Conservation (phyloP, 768 basidiomycete species). For the Boletellus sp. region DNA sequence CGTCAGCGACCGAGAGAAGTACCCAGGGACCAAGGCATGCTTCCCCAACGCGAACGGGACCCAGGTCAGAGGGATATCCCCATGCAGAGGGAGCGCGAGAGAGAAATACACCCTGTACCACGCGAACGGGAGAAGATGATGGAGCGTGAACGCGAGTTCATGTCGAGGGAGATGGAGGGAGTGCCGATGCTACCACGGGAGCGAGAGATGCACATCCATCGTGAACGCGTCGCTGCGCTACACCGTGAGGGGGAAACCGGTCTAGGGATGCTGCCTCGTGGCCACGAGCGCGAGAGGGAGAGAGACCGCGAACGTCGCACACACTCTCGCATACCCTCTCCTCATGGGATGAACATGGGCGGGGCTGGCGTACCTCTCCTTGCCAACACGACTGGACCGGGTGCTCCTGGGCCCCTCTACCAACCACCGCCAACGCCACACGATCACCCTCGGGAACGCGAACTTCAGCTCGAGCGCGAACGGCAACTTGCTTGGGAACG, state of each 20-base stretch:
- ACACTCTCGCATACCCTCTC: slow-evolving; percentile 26
- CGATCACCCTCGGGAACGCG: slow-evolving; percentile 26
- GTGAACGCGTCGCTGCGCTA: slow-evolving; percentile 20
- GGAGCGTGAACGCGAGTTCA: slow-evolving; percentile 22
- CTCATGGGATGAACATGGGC: slow-evolving; percentile 14
- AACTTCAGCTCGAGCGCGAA: slow-evolving; percentile 20
- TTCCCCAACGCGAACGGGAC: slow-evolving; percentile 26
- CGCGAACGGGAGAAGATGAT: slow-evolving; percentile 25
- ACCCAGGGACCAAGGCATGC: slow-evolving; percentile 17
- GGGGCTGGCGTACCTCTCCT: slow-evolving; percentile 10
- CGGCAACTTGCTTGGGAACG: slow-evolving; percentile 28
- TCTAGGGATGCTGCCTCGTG: slow-evolving; percentile 21
- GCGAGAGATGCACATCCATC: slow-evolving; percentile 27
- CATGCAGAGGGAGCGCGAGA: slow-evolving; percentile 25
- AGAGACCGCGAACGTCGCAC: slow-evolving; percentile 30
- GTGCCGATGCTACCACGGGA: slow-evolving; percentile 19
- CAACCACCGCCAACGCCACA: slow-evolving; percentile 17
- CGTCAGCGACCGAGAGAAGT: slow-evolving; percentile 20
- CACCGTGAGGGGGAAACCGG: slow-evolving; percentile 25
- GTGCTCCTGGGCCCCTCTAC: slow-evolving; percentile 18
- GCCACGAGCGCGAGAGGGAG: slow-evolving; percentile 29
- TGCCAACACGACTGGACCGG: slow-evolving; percentile 12
- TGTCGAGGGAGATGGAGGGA: slow-evolving; percentile 24
- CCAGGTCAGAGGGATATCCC: slow-evolving; percentile 20
- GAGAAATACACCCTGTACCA: slow-evolving; percentile 10